A percentile compares a stretch with the other conserved stretches of the same genome.
Evolutionary conservation across 2,329 filamentous ascomycete species (phyloP).

Genomic region (Penicillium sp.): DNA sequence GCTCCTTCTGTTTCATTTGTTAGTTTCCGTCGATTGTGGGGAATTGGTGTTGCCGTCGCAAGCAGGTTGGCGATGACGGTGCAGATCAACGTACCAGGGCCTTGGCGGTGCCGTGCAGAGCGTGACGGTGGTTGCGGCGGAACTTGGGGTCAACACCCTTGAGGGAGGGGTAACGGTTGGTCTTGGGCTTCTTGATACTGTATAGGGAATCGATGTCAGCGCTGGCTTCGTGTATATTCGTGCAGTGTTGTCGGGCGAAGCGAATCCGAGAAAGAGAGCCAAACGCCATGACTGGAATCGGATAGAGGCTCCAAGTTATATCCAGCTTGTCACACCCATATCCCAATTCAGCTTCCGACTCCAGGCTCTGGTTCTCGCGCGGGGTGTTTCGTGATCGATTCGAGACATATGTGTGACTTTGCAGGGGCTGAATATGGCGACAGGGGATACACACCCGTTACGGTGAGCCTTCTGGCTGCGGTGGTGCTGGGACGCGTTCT

Average conservation of each 20-base stretch:
- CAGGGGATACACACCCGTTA: constrained; percentile 76
- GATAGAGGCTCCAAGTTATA: constrained; percentile 2
- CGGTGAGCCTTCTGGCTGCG: constrained; percentile 98
- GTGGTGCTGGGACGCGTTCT: constrained; percentile 99
- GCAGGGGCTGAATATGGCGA: constrained; percentile 12
- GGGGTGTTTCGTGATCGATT: neutral
- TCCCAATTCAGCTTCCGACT: constrained; percentile 11
- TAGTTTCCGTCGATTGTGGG: constrained; percentile 27
- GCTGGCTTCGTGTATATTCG: constrained; percentile 1
- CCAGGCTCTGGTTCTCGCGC: neutral
- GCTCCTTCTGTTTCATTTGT: constrained; percentile 76
- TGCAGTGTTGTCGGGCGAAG: neutral
- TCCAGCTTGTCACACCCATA: constrained; percentile 5
- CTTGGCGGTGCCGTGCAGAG: constrained; percentile 97
- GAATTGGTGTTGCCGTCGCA: neutral
- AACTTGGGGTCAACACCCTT: constrained; percentile 99
- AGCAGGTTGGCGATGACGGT: neutral
- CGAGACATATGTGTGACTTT: neutral
- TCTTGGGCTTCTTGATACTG: constrained; percentile 99
- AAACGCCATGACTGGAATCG: constrained; percentile 2
- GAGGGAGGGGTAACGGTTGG: constrained; percentile 96
- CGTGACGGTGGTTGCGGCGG: constrained; percentile 99
- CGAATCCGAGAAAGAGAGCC: neutral
- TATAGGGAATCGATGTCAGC: constrained; percentile 30
- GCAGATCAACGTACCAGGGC: constrained; percentile 73